These are phyloP conservation scores for Podaxis rugospora DNA, from an alignment of 768 basidiomycete genomes.

Conservation along the genomic window DNA sequence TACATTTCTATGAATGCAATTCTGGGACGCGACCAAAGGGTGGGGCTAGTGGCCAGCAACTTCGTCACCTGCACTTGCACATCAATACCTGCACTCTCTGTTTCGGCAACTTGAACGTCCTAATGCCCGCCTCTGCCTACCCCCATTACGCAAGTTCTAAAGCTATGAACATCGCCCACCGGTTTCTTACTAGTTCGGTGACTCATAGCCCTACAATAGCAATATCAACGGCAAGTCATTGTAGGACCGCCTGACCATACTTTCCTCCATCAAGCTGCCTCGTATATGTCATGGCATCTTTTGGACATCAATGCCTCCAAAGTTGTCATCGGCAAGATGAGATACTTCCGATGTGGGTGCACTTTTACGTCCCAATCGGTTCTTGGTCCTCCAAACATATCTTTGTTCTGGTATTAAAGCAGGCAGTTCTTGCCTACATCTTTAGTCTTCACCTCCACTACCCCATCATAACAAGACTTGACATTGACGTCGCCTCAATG, in stretches of 20 bases:
- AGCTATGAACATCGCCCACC: background rate
- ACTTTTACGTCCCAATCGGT: background rate
- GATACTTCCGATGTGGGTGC: background rate
- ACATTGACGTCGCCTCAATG: background rate
- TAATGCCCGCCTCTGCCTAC: background rate
- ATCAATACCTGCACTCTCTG: background rate
- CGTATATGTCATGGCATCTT: background rate
- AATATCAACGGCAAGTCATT: background rate
- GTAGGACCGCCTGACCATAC: background rate
- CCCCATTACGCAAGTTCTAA: slow-evolving; percentile 1
- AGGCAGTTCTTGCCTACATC: background rate
- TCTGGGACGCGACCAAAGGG: background rate
- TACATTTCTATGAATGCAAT: too few species aligned
- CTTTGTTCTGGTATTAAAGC: background rate
- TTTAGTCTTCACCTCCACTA: background rate
- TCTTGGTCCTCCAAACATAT: background rate
- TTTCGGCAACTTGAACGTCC: background rate
- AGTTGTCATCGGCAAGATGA: background rate
- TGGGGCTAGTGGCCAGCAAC: background rate
- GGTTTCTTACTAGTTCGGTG: background rate
- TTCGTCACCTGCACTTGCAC: background rate
- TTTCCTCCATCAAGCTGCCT: slow-evolving; percentile 8
- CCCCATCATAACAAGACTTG: background rate
- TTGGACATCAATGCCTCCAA: background rate
- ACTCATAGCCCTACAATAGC: background rate